Base-by-base conservation (phyloP, 2,329 filamentous ascomycete species). In the Paraphaeosphaeria minitans region DNA sequence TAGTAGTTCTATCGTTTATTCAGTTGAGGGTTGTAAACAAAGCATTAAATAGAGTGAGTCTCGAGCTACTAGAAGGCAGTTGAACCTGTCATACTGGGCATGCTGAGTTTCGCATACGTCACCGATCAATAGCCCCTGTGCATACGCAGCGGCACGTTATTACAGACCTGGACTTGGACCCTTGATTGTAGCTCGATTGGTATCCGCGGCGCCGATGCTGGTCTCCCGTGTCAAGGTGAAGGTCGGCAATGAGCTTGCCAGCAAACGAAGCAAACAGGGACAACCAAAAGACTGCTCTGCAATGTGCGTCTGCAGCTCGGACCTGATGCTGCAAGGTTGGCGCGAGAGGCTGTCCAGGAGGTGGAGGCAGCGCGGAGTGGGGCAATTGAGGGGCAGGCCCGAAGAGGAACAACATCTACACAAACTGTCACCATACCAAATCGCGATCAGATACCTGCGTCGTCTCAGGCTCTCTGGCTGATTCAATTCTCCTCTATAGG, bases 11-110 rank as follows among this genome's bases (percentile, higher is more conserved):
- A n/a, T n/a, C n/a, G n/a, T n/a, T n/a, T n/a, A n/a, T n/a, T n/a
- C n/a, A n/a, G n/a, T n/a, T n/a, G n/a, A n/a, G n/a, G n/a, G n/a
- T n/a, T n/a, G n/a, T n/a, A n/a, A n/a, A n/a, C n/a, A n/a, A n/a
- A n/a, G n/a, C n/a, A n/a, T n/a, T n/a, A n/a, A n/a, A n/a, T n/a
- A n/a, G n/a, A n/a, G n/a, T n/a, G n/a, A n/a, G n/a, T n/a, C n/a
- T n/a, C n/a, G n/a, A n/a, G n/a, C n/a, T n/a, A n/a, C n/a, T n/a
- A n/a, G n/a, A n/a, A n/a, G n/a, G n/a, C n/a, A n/a, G n/a, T n/a
- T n/a, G n/a, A n/a, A 42, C 41, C 58, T 60, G 63, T 66, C 59
- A 64, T 64, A 22, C 45, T 53, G 27, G 24, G 51, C 51, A 46
- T 53, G 19, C 41, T 31, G 43, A 33, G 41, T 48, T 33, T 31